phyloP scores from a whole-genome alignment of 352 stramenopile species.

The Phytophthora uliginosa region DNA sequence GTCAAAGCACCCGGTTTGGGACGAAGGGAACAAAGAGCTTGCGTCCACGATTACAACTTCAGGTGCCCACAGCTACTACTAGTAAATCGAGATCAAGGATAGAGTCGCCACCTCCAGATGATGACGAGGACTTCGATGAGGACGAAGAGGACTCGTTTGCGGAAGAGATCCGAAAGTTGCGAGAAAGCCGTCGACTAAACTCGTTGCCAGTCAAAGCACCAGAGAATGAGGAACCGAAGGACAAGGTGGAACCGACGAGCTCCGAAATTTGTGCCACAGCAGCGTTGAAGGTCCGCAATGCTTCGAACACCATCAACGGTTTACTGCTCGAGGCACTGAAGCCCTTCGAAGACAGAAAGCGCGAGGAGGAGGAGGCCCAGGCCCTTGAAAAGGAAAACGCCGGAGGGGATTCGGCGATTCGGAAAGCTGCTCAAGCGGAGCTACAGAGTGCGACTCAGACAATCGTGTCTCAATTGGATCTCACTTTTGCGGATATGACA shows the following conservation, averaged over 20 bases:
- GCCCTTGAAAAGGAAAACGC: slow-evolving; percentile 16
- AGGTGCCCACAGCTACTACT: not conserved
- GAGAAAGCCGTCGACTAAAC: slow-evolving; percentile 24
- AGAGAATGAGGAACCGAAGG: slow-evolving; percentile 24
- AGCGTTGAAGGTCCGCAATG: slow-evolving; percentile 41
- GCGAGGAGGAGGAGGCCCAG: slow-evolving; percentile 45
- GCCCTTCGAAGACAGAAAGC: slow-evolving; percentile 53
- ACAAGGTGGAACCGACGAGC: slow-evolving; percentile 7
- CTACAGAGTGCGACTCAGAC: slow-evolving; percentile 42
- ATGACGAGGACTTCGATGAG: slow-evolving; percentile 25
- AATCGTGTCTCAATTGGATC: slow-evolving; percentile 58
- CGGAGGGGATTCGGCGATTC: slow-evolving; percentile 17
- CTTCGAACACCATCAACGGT: slow-evolving; percentile 54
- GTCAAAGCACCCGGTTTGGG: slow-evolving; percentile 50
- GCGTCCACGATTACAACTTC: slow-evolving; percentile 18
- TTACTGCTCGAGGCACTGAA: slow-evolving; percentile 56
- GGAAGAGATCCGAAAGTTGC: slow-evolving; percentile 49
- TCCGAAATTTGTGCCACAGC: slow-evolving; percentile 6
- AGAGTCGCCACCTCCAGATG: slow-evolving; percentile 26
- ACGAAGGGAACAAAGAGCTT: slow-evolving; percentile 3
- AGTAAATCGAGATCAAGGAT: slow-evolving; percentile 7
- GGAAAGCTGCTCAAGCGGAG: slow-evolving; percentile 21
- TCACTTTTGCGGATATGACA: slow-evolving; percentile 50
- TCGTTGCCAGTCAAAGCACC: slow-evolving; percentile 19
- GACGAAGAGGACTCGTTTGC: slow-evolving; percentile 60